Conservation (phyloP, 331 rosid species). For the Quercus lobata region DNA sequence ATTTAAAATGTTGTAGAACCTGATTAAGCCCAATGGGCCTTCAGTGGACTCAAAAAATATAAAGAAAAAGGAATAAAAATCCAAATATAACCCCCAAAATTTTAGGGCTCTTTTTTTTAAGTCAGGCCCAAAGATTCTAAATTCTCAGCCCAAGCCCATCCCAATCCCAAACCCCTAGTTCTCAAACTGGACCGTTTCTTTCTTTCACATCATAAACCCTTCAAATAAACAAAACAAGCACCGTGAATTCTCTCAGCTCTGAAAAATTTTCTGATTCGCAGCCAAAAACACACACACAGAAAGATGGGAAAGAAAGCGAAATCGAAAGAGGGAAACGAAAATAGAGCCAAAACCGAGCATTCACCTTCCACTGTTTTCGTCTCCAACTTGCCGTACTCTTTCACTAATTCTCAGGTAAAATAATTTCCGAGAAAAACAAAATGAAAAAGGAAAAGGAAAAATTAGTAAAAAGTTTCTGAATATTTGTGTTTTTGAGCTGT, state of each 20-base stretch:
- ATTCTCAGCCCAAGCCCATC: no score
- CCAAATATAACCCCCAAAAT: no score
- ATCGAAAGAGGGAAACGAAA: constrained; percentile 38
- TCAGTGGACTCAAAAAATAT: no score
- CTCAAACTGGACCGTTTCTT: background rate
- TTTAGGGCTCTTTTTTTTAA: no score
- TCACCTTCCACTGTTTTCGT: constrained; percentile 60
- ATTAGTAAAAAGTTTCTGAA: fast-evolving
- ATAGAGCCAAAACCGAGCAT: constrained; percentile 28
- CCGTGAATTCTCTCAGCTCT: background rate
- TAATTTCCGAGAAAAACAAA: no score
- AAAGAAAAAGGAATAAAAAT: no score
- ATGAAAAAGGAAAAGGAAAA: no score
- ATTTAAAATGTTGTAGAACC: no score
- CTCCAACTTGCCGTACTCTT: constrained; percentile 72
- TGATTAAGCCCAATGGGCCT: no score
- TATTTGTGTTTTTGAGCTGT: no score
- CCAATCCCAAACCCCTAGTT: no score
- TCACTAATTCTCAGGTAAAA: constrained; percentile 69
- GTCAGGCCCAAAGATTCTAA: no score
- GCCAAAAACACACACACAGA: background rate
- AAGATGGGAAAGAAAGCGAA: constrained; percentile 75
- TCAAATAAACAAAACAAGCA: background rate
- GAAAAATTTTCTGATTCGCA: background rate
- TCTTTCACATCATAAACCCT: background rate